phyloP scores from a whole-genome alignment of 192 early-diverging fungal genomes.

The Phycomyces nitens region DNA sequence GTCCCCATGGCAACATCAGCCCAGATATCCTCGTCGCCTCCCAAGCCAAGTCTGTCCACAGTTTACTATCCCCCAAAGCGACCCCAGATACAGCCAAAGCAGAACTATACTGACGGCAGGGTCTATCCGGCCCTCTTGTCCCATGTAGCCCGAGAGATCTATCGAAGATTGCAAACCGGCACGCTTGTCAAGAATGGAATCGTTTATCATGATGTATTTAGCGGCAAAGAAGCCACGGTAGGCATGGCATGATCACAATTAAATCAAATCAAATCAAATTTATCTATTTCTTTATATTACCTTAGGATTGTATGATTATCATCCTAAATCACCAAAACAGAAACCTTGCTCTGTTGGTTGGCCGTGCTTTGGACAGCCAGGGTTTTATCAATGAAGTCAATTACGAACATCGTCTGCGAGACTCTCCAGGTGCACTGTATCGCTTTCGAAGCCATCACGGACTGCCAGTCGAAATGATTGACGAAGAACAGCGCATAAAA shows the following conservation, averaged over 20 bases:
- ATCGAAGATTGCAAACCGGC: constrained; percentile 49
- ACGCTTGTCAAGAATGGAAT: constrained; percentile 72
- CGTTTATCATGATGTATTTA: constrained; percentile 81
- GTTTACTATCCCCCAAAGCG: too few relatives aligned
- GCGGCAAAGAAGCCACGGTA: constrained; percentile 87
- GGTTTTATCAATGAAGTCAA: constrained; percentile 88
- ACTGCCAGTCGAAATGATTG: not conserved
- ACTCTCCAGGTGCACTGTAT: constrained; percentile 78
- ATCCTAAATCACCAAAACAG: constrained; percentile 81
- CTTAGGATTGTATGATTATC: constrained; percentile 51
- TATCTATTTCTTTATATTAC: not conserved
- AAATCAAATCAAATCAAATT: too few relatives aligned
- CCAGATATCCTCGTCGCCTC: too few relatives aligned
- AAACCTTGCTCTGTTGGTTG: constrained; percentile 81
- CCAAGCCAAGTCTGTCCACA: too few relatives aligned
- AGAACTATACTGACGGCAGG: not conserved
- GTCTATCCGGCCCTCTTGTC: constrained; percentile 75
- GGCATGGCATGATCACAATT: not conserved
- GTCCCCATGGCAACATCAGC: too few relatives aligned
- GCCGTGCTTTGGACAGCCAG: constrained; percentile 85
- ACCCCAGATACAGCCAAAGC: not conserved
- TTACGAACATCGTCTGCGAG: constrained; percentile 78
- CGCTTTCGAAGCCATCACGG: constrained; percentile 55
- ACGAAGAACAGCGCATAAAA: constrained; percentile 10
- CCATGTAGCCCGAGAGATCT: constrained; percentile 63